Base-by-base conservation (phyloP, 768 basidiomycete genomes). In the Suillus ampliporus region DNA sequence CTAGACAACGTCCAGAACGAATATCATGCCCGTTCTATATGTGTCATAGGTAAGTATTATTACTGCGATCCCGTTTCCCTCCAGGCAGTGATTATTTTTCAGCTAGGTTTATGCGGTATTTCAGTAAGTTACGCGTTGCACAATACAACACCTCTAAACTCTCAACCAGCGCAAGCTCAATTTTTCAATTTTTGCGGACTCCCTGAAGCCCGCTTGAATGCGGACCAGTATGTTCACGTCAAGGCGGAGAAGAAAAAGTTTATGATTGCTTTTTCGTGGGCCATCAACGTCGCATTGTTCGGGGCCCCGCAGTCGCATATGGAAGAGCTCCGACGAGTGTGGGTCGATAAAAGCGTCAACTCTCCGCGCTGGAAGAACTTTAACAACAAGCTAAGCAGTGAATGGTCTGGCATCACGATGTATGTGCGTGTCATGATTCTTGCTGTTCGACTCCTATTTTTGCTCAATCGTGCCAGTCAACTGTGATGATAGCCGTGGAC, bases 401-500 rank as follows among this genome's bases (percentile, higher is more conserved):
- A 86, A 65, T 84, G 82, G 85, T 71, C 79, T 56, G 79, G 80
- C 51, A 78, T 84, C 53, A 80, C 79, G 35, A 78, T 83, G 43
- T 81, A 79, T 61, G 85, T 86, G 52, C 35, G 82, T 68, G 17
- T 13, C 21, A 67, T 44, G 57, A 50, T 21, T 38, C 37, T 10
- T 5, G 17, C 37, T 11, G 37, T 5, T 38, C 10, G 15, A 17
- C 15, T 11, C 15, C 17, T 38, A 54, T 54, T 38, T 54, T 23
- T 37, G 17, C 53, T 54, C 37, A 54, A 38, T 54, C 37, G 21
- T 14, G 21, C 40, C 19, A 86, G 84, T 78, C 77, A 2, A 83
- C 82, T 1, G 82, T 86, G 15, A 69, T 86, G 41, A 67, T 86
- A 5, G 80, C 80, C n/a, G 82, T 82, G 2, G 84, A 85, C 57